phyloP scores from a whole-genome alignment of 208 protist species.

The Tetramitus jugosus region DNA sequence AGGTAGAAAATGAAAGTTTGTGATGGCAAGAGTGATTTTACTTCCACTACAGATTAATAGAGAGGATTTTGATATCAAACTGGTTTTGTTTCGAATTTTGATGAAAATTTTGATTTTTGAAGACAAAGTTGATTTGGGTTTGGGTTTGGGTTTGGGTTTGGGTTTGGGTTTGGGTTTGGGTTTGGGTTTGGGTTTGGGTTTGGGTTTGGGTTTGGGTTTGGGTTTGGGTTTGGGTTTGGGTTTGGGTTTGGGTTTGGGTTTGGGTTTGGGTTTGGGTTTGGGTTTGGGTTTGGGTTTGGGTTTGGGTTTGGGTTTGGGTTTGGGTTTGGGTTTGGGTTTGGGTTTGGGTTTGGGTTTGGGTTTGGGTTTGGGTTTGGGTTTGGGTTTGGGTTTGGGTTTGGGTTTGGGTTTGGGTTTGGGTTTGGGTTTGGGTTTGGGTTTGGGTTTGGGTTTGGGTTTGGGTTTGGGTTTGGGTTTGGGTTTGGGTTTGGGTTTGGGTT shows the following conservation, averaged over 20 bases:
- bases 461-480: neutral
- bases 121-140: neutral
- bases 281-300: neutral
- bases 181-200: neutral
- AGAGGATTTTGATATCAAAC: too few relatives aligned
- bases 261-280: neutral
- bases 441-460: neutral
- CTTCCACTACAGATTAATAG: too few relatives aligned
- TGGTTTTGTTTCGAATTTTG: too few relatives aligned
- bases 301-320: neutral
- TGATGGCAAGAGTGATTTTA: too few relatives aligned
- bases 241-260: neutral
- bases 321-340: neutral
- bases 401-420: neutral
- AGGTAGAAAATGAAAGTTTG: too few relatives aligned
- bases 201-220: neutral
- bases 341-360: neutral
- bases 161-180: neutral
- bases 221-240: neutral
- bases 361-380: neutral
- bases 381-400: neutral
- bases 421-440: neutral
- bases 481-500: neutral
- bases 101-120: too few relatives aligned
- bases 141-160: neutral